These are phyloP conservation scores for Pezicula carpinea DNA, from an alignment of 2,329 filamentous ascomycete genomes.

Conservation along the genomic window DNA sequence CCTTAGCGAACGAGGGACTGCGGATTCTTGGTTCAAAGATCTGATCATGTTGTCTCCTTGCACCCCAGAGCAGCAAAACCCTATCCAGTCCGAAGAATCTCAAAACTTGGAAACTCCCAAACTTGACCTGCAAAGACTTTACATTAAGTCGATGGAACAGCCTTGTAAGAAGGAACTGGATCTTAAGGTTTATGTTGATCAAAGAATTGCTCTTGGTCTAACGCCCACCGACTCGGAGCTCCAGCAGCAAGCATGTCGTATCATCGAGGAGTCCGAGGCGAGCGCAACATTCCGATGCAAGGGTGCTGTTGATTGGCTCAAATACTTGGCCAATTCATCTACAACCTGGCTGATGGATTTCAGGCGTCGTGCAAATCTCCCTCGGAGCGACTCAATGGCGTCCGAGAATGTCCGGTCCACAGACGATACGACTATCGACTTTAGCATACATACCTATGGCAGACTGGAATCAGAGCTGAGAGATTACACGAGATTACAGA, in stretches of 20 bases:
- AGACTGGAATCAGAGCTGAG: constrained; percentile 49
- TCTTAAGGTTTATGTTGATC: constrained; percentile 19
- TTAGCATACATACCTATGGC: constrained; percentile 53
- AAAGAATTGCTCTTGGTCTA: constrained; percentile 41
- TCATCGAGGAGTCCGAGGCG: constrained; percentile 53
- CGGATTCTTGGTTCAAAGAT: constrained; percentile 53
- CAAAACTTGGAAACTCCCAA: not conserved
- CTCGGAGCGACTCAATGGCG: constrained; percentile 50
- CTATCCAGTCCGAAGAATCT: not conserved
- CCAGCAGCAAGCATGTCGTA: constrained; percentile 53
- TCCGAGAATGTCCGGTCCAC: constrained; percentile 44
- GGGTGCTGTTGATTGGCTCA: constrained; percentile 45
- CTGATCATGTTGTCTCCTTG: constrained; percentile 50
- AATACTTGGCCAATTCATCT: constrained; percentile 46
- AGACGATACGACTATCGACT: constrained; percentile 52
- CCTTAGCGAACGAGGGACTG: constrained; percentile 14
- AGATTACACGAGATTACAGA: constrained; percentile 44
- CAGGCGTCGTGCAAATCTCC: constrained; percentile 50
- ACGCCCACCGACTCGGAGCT: constrained; percentile 56
- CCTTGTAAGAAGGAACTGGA: constrained; percentile 16
- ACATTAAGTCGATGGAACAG: not conserved
- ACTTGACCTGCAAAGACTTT: not conserved
- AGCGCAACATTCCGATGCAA: constrained; percentile 20
- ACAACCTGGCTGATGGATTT: constrained; percentile 53
- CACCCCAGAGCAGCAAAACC: constrained; percentile 14